Evolutionary conservation across 2,329 filamentous ascomycete genomes (phyloP).

Genomic region (Nakataea oryzae): DNA sequence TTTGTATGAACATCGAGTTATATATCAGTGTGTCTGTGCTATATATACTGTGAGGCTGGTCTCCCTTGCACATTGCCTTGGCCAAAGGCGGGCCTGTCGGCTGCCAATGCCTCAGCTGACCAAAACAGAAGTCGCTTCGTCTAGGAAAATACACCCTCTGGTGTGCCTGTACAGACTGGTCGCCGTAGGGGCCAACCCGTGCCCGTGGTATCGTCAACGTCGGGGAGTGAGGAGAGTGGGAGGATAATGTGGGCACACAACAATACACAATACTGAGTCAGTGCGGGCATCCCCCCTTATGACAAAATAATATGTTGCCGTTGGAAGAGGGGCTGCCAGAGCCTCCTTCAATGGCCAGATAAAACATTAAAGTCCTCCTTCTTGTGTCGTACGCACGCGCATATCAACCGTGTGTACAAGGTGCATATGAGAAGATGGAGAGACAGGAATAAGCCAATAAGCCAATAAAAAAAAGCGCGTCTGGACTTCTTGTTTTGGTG

Average conservation of each 20-base stretch:
- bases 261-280: neutral
- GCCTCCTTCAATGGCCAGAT: neutral
- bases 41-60: neutral
- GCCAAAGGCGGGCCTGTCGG: no score
- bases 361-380: neutral
- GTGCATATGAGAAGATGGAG: neutral
- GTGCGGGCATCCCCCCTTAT: neutral
- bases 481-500: constrained; percentile 2
- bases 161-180: no score
- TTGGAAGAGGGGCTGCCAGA: neutral
- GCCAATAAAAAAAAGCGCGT: neutral
- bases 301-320: neutral
- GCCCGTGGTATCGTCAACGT: neutral
- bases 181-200: neutral
- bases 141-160: no score
- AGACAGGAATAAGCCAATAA: neutral
- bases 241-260: neutral
- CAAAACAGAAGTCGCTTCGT: no score
- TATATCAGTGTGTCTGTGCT: neutral
- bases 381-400: neutral
- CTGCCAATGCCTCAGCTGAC: neutral
- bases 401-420: neutral
- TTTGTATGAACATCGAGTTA: neutral
- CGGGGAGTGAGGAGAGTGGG: neutral
- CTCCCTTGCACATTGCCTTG: no score